Evolutionary conservation across 805 yeast genomes (phyloP).

Genomic region (Metschnikowia reukaufii): DNA sequence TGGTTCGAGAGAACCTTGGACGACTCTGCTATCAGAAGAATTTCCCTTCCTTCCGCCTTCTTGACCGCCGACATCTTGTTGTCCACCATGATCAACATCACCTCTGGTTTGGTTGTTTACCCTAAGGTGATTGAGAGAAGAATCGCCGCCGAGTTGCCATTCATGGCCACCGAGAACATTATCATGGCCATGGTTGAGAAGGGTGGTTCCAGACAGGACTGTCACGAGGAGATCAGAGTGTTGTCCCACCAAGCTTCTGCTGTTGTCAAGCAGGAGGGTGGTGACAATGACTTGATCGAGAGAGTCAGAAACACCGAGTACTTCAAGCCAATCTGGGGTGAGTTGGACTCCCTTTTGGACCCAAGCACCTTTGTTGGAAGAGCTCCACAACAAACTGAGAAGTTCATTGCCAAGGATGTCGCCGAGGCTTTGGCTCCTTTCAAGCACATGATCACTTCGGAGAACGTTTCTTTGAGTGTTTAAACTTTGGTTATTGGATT

Average conservation of each 20-base stretch:
- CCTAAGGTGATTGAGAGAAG: conserved; percentile 98
- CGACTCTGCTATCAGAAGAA: conserved; percentile 97
- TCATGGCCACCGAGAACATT: conserved; percentile 99
- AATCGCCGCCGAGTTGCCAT: conserved; percentile 90
- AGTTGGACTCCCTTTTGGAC: conserved; percentile 77
- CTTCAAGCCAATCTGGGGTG: conserved; percentile 85
- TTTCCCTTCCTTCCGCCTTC: conserved; percentile 94
- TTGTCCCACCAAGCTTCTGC: conserved; percentile 96
- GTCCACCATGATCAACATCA: conserved; percentile 85
- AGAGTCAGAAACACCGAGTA: conserved; percentile 74
- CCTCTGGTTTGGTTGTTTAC: conserved; percentile 94
- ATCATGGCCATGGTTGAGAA: conserved; percentile 99
- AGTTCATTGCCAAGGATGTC: conserved; percentile 83
- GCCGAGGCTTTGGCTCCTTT: conserved; percentile 75
- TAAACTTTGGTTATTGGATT: conserved; percentile 30
- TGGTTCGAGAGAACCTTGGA: conserved; percentile 99
- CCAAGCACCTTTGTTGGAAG: conserved; percentile 97
- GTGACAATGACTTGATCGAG: conserved; percentile 95
- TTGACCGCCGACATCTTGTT: conserved; percentile 91
- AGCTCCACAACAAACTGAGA: conserved; percentile 97
- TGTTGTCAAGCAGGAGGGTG: conserved; percentile 97
- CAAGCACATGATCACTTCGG: conserved; percentile 56
- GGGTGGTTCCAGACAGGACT: conserved; percentile 97
- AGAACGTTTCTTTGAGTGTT: conserved; percentile 77
- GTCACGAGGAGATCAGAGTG: conserved; percentile 96